phyloP scores from a whole-genome alignment of 371 early-diverging fungal genomes.

The Rhizomucor miehei region DNA sequence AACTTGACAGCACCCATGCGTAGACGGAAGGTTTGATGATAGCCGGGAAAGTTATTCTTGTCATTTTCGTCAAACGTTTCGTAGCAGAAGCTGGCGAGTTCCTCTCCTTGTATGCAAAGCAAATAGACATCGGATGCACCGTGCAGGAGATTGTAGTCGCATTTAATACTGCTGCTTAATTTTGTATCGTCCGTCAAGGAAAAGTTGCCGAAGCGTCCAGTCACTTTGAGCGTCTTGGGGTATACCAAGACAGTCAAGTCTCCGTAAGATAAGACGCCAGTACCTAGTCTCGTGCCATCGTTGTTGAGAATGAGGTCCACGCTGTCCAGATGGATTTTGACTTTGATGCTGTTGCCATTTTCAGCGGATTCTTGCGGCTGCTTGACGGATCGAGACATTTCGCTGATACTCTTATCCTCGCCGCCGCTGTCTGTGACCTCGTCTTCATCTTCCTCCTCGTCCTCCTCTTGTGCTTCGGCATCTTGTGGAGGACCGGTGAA shows the following conservation, averaged over 20 bases:
- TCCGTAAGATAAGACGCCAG: constrained; percentile 58
- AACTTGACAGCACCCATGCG: constrained; percentile 66
- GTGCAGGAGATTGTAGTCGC: constrained; percentile 3
- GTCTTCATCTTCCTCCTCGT: neutral
- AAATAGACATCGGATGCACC: constrained; percentile 39
- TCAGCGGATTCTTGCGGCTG: neutral
- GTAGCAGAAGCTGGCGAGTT: constrained; percentile 72
- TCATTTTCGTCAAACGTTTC: constrained; percentile 55
- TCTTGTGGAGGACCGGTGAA: constrained; percentile 49
- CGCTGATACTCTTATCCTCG: neutral
- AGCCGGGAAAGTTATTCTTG: constrained; percentile 56
- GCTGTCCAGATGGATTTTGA: constrained; percentile 62
- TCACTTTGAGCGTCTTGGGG: constrained; percentile 46
- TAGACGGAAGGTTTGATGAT: constrained; percentile 62
- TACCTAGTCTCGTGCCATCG: constrained; percentile 60
- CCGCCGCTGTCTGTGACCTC: neutral
- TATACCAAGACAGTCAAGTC: constrained; percentile 52
- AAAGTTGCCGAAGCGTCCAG: constrained; percentile 73
- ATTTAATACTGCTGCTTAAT: neutral
- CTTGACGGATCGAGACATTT: neutral
- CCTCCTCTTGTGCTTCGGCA: too few relatives aligned
- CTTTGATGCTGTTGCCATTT: constrained; percentile 48
- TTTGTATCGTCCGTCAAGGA: constrained; percentile 56
- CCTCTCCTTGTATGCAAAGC: constrained; percentile 71
- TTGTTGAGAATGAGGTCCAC: constrained; percentile 66